These are phyloP conservation scores for Paraphoma sp. DNA, from an alignment of 2,329 filamentous ascomycete genomes.

Conservation along the genomic window DNA sequence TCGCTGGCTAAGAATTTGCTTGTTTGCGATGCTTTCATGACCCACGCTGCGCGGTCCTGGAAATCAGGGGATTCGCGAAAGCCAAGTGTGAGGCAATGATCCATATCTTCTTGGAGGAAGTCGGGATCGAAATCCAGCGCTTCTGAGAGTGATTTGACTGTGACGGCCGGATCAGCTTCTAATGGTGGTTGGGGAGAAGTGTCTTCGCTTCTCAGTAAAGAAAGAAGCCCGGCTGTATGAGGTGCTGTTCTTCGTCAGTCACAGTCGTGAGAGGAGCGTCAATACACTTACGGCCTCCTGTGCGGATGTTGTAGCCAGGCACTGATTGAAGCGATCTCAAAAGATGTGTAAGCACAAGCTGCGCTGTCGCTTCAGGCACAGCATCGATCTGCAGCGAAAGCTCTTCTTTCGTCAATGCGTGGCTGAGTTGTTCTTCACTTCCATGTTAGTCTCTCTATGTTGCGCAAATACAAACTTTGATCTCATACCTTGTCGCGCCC, in stretches of 20 bases:
- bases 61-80: not conserved
- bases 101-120: not conserved
- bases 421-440: not conserved
- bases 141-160: not conserved
- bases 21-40: not conserved
- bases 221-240: not conserved
- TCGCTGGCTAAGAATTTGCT: not conserved
- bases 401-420: not conserved
- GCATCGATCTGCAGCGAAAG: not conserved
- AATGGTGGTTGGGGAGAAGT: not conserved
- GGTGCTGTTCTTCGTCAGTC: not conserved
- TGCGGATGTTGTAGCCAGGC: not conserved
- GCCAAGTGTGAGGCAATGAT: not conserved
- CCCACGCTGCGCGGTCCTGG: not conserved
- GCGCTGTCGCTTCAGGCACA: not conserved
- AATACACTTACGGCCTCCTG: not conserved
- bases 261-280: not conserved
- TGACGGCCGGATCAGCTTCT: not conserved
- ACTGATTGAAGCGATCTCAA: not conserved
- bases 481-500: not conserved
- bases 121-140: not conserved
- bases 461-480: not conserved
- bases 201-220: not conserved
- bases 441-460: not conserved
- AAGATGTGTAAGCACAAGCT: not conserved